A percentile compares a stretch with the other conserved stretches of the same genome.
phyloP scores from a whole-genome alignment of 345 rosid species.

The Acer negundo region DNA sequence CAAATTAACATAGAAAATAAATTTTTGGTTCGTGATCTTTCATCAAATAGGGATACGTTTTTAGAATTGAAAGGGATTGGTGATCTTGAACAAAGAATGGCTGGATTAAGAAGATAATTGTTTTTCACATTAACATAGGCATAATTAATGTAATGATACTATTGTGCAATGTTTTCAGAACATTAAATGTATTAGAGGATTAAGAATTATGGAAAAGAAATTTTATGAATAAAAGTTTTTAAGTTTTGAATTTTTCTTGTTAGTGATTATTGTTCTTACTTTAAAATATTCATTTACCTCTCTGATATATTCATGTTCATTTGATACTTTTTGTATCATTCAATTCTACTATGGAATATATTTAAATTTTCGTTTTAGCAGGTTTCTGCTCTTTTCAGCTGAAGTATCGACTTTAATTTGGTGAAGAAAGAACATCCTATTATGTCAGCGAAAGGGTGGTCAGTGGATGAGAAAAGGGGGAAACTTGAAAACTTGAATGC shows the following conservation, averaged over 20 bases:
- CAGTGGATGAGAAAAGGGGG: background rate
- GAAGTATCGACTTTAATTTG: background rate
- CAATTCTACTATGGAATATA: background rate
- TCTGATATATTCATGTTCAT: background rate
- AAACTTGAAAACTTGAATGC: background rate
- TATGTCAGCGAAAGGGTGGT: background rate
- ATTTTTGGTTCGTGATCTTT: background rate
- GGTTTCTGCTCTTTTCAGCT: background rate
- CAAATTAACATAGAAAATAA: background rate
- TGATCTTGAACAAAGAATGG: background rate
- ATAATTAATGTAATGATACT: background rate
- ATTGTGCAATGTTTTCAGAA: background rate
- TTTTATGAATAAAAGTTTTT: too few relatives aligned
- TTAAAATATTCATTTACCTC: background rate
- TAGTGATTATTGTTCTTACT: background rate
- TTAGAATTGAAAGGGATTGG: background rate
- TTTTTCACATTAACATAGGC: background rate
- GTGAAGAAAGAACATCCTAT: background rate
- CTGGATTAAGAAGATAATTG: background rate
- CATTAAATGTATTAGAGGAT: background rate
- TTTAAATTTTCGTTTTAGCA: background rate
- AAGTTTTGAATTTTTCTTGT: background rate
- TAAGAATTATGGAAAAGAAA: background rate
- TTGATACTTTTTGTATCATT: background rate
- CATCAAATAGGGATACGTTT: background rate